Conservation (phyloP, 1,284 basidiomycete species). For the Heterobasidion parviporum region DNA sequence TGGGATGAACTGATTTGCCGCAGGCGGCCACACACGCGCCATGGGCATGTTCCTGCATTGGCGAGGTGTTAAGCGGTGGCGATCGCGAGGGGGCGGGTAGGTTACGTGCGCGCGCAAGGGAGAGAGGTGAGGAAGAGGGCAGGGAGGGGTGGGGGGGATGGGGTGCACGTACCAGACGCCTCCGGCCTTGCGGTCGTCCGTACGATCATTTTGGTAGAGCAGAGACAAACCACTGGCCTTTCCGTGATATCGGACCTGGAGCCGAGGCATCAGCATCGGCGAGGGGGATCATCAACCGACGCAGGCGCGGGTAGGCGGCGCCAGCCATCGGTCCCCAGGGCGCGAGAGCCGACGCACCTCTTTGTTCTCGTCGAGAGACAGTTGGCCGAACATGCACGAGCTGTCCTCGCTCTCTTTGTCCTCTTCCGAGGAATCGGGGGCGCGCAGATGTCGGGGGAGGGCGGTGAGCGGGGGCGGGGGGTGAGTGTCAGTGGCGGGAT, state of each 20-base stretch:
- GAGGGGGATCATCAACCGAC: neutral
- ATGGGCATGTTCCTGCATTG: conserved; percentile 62
- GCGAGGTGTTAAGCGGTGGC: conserved; percentile 1
- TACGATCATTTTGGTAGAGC: conserved; percentile 54
- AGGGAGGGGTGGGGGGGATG: neutral
- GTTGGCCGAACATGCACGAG: conserved; percentile 58
- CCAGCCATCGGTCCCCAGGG: no score
- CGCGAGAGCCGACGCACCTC: conserved; percentile 37
- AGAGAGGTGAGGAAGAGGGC: neutral
- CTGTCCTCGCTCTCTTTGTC: conserved; percentile 31
- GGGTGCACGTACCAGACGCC: conserved; percentile 56
- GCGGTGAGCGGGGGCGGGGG: neutral
- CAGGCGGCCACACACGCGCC: conserved; percentile 65
- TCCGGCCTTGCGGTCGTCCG: conserved; percentile 61
- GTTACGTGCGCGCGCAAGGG: neutral
- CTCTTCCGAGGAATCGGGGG: conserved; percentile 5
- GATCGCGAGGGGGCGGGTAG: neutral
- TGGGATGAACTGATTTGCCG: conserved; percentile 24
- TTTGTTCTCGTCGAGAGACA: conserved; percentile 77
- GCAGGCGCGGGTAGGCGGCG: no score
- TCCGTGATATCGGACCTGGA: conserved; percentile 68
- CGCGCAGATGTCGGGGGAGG: no score
- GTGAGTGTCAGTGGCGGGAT: neutral
- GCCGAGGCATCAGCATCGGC: neutral
- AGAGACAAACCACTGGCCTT: conserved; percentile 71